Percentiles rank a stretch among this genome's conserved stretches.
Conservation (phyloP, 2,329 filamentous ascomycete genomes). For the Pyrenophora teres region DNA sequence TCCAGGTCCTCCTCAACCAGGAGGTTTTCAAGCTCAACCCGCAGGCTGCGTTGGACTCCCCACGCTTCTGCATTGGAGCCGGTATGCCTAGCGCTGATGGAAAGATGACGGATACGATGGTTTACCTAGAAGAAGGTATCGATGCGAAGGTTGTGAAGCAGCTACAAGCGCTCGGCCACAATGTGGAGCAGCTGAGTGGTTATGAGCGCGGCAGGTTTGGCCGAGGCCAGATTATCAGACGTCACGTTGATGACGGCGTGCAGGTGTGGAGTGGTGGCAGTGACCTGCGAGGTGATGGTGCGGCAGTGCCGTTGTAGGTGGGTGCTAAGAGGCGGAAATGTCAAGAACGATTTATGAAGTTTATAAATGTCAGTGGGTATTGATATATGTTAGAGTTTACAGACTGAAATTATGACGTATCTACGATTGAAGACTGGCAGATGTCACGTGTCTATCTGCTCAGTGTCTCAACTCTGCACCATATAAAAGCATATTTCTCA, state of each 20-base stretch:
- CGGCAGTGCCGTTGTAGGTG: slow-evolving; percentile 57
- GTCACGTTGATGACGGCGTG: slow-evolving; percentile 74
- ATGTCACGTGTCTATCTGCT: too few species aligned
- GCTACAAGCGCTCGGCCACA: slow-evolving; percentile 72
- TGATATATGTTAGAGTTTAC: too few species aligned
- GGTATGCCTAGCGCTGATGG: slow-evolving; percentile 66
- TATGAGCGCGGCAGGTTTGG: slow-evolving; percentile 74
- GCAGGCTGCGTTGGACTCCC: slow-evolving; percentile 87
- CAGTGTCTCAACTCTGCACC: too few species aligned
- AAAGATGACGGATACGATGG: slow-evolving; percentile 63
- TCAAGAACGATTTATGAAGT: too few species aligned
- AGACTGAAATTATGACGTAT: too few species aligned
- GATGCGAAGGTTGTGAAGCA: slow-evolving; percentile 68
- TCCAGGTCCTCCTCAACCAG: slow-evolving; percentile 91
- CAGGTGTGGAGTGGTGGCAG: slow-evolving; percentile 87
- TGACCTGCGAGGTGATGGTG: slow-evolving; percentile 84
- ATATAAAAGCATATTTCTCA: too few species aligned
- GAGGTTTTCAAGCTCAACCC: slow-evolving; percentile 79
- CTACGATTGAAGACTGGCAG: too few species aligned
- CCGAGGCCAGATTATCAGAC: slow-evolving; percentile 82
- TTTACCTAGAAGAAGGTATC: slow-evolving; percentile 86
- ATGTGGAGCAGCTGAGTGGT: slow-evolving; percentile 70
- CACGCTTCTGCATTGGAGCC: slow-evolving; percentile 84
- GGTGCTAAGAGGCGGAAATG: too few species aligned
- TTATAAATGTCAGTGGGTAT: too few species aligned